phyloP scores from a whole-genome alignment of 1,139 yeast species.

The Lodderomyces metapsilosis region DNA sequence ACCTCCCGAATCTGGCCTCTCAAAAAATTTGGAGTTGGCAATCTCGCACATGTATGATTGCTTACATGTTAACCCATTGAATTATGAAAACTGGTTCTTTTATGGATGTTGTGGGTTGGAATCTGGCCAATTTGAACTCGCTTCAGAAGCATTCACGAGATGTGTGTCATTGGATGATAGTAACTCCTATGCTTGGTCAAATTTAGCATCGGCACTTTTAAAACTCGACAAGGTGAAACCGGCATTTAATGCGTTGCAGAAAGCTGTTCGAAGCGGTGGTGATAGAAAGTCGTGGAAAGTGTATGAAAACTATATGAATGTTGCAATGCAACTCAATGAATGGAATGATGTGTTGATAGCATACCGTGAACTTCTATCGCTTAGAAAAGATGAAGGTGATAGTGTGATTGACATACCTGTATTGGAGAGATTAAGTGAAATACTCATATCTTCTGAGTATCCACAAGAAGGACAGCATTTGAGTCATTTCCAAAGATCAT shows the following conservation, averaged over 20 bases:
- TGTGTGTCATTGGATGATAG: constrained; percentile 86
- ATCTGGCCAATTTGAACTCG: constrained; percentile 65
- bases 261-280: constrained; percentile 69
- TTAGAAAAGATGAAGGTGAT: constrained; percentile 58
- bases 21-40: constrained; percentile 54
- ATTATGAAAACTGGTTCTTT: constrained; percentile 83
- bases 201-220: constrained; percentile 78
- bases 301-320: constrained; percentile 82
- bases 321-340: constrained; percentile 75
- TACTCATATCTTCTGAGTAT: constrained; percentile 54
- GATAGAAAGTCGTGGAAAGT: constrained; percentile 80
- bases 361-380: constrained; percentile 52
- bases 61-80: constrained; percentile 71
- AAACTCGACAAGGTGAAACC: constrained; percentile 64
- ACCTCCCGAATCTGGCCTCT: constrained; percentile 53
- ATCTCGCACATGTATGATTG: constrained; percentile 74
- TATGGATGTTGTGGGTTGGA: constrained; percentile 92
- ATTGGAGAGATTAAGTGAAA: constrained; percentile 69
- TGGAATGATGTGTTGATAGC: constrained; percentile 89
- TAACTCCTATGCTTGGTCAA: constrained; percentile 90
- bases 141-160: constrained; percentile 90
- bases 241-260: constrained; percentile 79
- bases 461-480: constrained; percentile 43
- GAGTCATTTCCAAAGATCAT: constrained; percentile 61
- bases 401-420: constrained; percentile 72